Evolutionary conservation across 495 filamentous ascomycete species (phyloP).

Genomic region (Penicillium canescens): DNA sequence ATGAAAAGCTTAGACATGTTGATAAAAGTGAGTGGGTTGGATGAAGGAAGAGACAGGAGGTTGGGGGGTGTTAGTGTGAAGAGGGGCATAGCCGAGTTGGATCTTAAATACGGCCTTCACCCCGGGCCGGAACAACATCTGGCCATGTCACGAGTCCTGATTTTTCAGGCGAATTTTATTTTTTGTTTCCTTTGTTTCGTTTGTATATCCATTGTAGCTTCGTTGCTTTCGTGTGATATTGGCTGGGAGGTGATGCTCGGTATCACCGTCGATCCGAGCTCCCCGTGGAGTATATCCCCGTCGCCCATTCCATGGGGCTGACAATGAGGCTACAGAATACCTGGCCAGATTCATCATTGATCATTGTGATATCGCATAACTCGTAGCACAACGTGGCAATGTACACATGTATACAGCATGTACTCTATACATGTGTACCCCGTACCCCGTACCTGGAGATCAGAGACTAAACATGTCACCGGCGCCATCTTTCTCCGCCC

Average conservation of each 20-base stretch:
- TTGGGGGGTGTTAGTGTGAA: slow-evolving; percentile 2
- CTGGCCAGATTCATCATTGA: no score
- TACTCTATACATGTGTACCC: no score
- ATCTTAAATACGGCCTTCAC: slow-evolving; percentile 6
- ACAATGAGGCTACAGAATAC: no score
- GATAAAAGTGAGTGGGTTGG: slow-evolving; percentile 2
- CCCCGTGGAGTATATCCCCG: no score
- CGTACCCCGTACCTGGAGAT: neutral
- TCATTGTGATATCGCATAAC: no score
- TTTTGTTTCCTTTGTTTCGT: neutral
- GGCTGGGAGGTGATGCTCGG: no score
- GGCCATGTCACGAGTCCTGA: slow-evolving; percentile 1
- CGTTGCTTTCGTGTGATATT: neutral
- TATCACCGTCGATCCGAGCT: no score
- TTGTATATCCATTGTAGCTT: neutral
- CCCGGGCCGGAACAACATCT: slow-evolving; percentile 10
- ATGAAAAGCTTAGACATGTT: slow-evolving; percentile 14
- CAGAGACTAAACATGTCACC: neutral
- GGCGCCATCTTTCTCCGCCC: neutral
- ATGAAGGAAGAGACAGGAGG: neutral
- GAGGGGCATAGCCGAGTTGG: slow-evolving; percentile 11
- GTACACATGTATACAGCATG: no score
- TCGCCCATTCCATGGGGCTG: no score
- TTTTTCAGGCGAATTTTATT: slow-evolving; percentile 8
- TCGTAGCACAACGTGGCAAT: no score